A percentile compares a stretch with the other conserved stretches of the same genome.
phyloP scores from a whole-genome alignment of 2,329 filamentous ascomycete genomes.

The Paracoccidioides brasiliensis region DNA sequence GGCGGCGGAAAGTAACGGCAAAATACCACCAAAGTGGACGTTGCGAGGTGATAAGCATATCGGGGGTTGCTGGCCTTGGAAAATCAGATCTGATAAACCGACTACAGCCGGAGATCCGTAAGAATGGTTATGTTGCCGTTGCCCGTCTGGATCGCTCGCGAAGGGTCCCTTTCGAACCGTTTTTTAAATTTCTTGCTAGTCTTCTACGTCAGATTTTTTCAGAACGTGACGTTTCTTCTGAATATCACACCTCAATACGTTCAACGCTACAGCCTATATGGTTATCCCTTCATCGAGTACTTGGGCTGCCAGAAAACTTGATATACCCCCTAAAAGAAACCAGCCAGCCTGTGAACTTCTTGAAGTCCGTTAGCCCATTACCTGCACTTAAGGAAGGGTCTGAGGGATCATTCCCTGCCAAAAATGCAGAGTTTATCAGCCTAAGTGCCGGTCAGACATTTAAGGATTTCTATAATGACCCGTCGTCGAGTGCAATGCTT shows the following conservation, averaged over 20 bases:
- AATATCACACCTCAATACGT: slow-evolving; percentile 47
- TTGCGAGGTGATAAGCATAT: slow-evolving; percentile 47
- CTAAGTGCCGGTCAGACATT: slow-evolving; percentile 26
- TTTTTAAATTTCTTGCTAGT: slow-evolving; percentile 47
- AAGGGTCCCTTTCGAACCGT: slow-evolving; percentile 48
- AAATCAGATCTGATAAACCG: slow-evolving; percentile 49
- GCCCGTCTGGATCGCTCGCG: slow-evolving; percentile 48
- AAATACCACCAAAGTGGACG: slow-evolving; percentile 42
- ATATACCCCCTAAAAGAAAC: slow-evolving; percentile 29
- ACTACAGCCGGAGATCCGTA: slow-evolving; percentile 44
- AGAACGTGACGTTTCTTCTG: slow-evolving; percentile 47
- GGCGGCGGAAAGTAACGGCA: slow-evolving; percentile 32
- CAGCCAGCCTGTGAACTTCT: slow-evolving; percentile 15
- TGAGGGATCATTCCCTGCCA: slow-evolving; percentile 19
- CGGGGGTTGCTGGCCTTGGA: slow-evolving; percentile 44
- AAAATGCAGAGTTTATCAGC: slow-evolving; percentile 21
- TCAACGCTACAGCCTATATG: slow-evolving; percentile 45
- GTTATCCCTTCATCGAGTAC: slow-evolving; percentile 41
- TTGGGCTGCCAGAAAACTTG: slow-evolving; percentile 56
- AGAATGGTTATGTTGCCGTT: slow-evolving; percentile 46
- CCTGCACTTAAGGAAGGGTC: slow-evolving; percentile 20
- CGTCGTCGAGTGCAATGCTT: slow-evolving; percentile 38
- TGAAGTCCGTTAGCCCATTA: slow-evolving; percentile 14
- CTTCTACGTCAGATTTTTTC: slow-evolving; percentile 53
- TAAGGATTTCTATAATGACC: slow-evolving; percentile 19